Conservation (phyloP, 441 rosid species). For the Euphorbia schlechtendalii region DNA sequence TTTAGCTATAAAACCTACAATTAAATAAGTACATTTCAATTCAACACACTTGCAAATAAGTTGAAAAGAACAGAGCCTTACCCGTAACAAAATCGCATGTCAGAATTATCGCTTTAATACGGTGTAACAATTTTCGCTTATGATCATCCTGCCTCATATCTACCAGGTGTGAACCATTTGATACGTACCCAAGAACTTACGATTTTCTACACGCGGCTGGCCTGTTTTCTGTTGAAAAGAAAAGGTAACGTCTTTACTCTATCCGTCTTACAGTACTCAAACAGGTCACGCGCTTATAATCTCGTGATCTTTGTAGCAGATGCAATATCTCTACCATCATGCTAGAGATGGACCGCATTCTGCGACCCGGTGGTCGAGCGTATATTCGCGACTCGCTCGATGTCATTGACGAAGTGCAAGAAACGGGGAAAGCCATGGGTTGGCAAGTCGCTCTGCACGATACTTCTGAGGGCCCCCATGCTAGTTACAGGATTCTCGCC, state of each 20-base stretch:
- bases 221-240: conserved; percentile 81
- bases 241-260: conserved; percentile 47
- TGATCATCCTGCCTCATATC: conserved; percentile 12
- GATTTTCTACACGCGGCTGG: conserved; percentile 80
- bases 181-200: conserved; percentile 95
- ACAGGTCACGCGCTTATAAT: too few relatives aligned
- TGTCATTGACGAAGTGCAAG: conserved; percentile 82
- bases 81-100: too few relatives aligned
- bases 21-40: too few relatives aligned
- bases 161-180: conserved; percentile 93
- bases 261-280: too few relatives aligned
- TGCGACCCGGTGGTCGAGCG: conserved; percentile 91
- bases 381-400: conserved; percentile 76
- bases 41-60: too few relatives aligned
- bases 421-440: conserved; percentile 69
- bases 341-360: conserved; percentile 99
- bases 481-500: conserved; percentile 75
- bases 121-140: background rate
- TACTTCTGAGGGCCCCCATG: conserved; percentile 95
- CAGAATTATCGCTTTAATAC: conserved; percentile 8
- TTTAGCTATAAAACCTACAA: too few relatives aligned
- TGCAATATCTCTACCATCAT: conserved; percentile 81
- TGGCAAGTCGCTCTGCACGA: conserved; percentile 66
- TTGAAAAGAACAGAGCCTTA: too few relatives aligned
- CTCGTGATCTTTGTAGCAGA: conserved; percentile 31